phyloP scores from a whole-genome alignment of 2,329 filamentous ascomycete species.

The Ophiostoma tasmaniense region DNA sequence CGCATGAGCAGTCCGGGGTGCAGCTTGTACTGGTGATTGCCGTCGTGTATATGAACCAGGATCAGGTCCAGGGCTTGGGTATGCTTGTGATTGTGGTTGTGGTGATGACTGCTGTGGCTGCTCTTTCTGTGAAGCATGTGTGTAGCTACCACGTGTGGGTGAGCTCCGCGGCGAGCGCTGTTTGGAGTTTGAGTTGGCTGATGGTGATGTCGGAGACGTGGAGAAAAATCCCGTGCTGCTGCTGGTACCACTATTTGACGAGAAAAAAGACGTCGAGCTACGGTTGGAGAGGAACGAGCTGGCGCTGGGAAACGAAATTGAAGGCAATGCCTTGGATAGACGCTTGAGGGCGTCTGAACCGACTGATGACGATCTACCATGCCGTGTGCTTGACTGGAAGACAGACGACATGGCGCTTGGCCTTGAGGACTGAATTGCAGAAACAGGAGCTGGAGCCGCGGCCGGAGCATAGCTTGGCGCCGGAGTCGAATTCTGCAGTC shows the following conservation, averaged over 20 bases:
- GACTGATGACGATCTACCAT: slow-evolving; percentile 44
- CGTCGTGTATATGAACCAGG: not conserved
- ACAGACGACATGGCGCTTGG: slow-evolving; percentile 15
- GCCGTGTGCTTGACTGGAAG: slow-evolving; percentile 24
- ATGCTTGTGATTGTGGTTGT: not conserved
- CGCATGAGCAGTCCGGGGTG: not conserved
- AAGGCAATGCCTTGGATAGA: slow-evolving; percentile 49
- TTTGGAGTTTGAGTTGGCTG: not conserved
- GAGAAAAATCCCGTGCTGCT: slow-evolving; percentile 17
- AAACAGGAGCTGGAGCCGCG: slow-evolving; percentile 15
- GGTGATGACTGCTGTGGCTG: not conserved
- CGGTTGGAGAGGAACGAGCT: slow-evolving; percentile 32
- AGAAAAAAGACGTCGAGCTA: slow-evolving; percentile 33
- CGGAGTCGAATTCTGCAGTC: slow-evolving; percentile 26
- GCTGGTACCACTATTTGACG: slow-evolving; percentile 20
- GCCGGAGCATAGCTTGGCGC: slow-evolving; percentile 31
- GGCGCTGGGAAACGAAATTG: slow-evolving; percentile 39
- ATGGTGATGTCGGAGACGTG: not conserved
- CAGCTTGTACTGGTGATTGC: not conserved
- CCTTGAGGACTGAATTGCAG: not conserved
- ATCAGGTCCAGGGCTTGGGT: too few species aligned
- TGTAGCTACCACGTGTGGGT: not conserved
- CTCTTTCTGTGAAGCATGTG: not conserved
- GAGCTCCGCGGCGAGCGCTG: slow-evolving; percentile 4
- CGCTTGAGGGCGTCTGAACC: slow-evolving; percentile 50